Percentiles rank a stretch among this genome's conserved stretches.
Conservation (phyloP, 1,284 basidiomycete species). For the Leccinum discolor region DNA sequence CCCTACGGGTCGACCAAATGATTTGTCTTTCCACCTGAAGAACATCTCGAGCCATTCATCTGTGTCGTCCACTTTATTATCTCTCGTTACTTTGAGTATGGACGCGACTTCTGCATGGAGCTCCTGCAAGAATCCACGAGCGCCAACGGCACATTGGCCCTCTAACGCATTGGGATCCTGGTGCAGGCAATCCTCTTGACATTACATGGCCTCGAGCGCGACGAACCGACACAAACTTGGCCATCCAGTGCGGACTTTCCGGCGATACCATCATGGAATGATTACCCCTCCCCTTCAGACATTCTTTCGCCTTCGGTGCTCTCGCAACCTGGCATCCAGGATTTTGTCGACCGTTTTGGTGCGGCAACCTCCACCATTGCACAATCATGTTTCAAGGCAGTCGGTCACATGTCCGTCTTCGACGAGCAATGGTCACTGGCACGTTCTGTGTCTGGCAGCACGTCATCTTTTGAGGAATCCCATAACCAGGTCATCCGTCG, state of each 20-base stretch:
- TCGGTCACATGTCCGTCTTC: conserved; percentile 81
- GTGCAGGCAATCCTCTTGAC: conserved; percentile 81
- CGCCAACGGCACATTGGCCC: conserved; percentile 50
- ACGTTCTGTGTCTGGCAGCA: conserved; percentile 38
- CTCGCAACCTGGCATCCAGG: conserved; percentile 70
- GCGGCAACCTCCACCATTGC: conserved; percentile 67
- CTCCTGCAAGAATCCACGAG: conserved; percentile 70
- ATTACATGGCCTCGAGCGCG: conserved; percentile 71
- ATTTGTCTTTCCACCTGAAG: conserved; percentile 69
- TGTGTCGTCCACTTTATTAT: conserved; percentile 85
- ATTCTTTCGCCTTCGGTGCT: conserved; percentile 54
- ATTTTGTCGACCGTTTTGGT: conserved; percentile 74
- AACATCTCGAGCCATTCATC: conserved; percentile 77
- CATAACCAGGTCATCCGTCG: conserved; percentile 64
- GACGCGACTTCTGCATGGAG: conserved; percentile 80
- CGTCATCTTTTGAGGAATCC: conserved; percentile 69
- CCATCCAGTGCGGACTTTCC: conserved; percentile 77
- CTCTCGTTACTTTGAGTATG: conserved; percentile 86
- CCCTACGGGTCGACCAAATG: conserved; percentile 59
- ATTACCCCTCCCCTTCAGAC: conserved; percentile 73
- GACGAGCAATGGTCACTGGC: conserved; percentile 79
- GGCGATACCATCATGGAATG: conserved; percentile 55
- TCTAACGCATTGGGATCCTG: conserved; percentile 77
- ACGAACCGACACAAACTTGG: conserved; percentile 71
- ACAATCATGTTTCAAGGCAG: conserved; percentile 62